Percentiles rank a stretch among this genome's conserved stretches.
Evolutionary conservation across 73 alveolate genomes (phyloP).

Genomic region (Paramecium pentaurelia): DNA sequence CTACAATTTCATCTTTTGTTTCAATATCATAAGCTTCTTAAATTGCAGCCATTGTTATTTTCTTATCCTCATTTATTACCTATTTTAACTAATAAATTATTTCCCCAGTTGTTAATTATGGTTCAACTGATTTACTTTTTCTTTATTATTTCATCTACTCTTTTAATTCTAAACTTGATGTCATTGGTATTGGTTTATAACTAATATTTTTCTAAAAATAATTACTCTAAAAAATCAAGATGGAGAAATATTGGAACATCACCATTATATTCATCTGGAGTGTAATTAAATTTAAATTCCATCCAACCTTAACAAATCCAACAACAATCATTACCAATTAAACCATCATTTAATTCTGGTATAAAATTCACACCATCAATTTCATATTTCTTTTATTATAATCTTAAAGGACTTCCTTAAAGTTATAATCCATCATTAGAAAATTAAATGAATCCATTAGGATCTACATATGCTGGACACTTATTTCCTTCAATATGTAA

Average conservation of each 20-base stretch:
- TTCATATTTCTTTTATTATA: background rate
- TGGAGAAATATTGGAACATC: background rate
- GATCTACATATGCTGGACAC: slow-evolving; percentile 36
- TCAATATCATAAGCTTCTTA: slow-evolving; percentile 30
- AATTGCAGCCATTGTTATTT: slow-evolving; percentile 42
- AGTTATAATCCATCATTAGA: background rate
- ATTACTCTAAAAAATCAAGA: background rate
- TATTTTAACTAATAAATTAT: background rate
- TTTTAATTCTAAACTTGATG: background rate
- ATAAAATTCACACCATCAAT: slow-evolving; percentile 6
- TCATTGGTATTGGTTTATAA: slow-evolving; percentile 33
- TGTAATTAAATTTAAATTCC: slow-evolving; percentile 10
- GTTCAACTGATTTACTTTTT: background rate
- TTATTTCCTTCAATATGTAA: slow-evolving; percentile 42
- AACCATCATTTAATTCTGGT: background rate
- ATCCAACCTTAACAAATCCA: slow-evolving; percentile 52
- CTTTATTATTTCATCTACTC: background rate
- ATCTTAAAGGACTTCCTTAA: background rate
- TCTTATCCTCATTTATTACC: background rate
- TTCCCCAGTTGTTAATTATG: slow-evolving; percentile 18
- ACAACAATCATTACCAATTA: slow-evolving; percentile 42
- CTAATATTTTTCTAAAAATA: background rate
- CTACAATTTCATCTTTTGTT: background rate
- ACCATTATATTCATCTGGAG: background rate
- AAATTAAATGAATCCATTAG: slow-evolving; percentile 32